Percentiles rank a stretch among this genome's conserved stretches.
phyloP scores from a whole-genome alignment of 2,329 filamentous ascomycete genomes.

The Dothiorella sarmentorum region DNA sequence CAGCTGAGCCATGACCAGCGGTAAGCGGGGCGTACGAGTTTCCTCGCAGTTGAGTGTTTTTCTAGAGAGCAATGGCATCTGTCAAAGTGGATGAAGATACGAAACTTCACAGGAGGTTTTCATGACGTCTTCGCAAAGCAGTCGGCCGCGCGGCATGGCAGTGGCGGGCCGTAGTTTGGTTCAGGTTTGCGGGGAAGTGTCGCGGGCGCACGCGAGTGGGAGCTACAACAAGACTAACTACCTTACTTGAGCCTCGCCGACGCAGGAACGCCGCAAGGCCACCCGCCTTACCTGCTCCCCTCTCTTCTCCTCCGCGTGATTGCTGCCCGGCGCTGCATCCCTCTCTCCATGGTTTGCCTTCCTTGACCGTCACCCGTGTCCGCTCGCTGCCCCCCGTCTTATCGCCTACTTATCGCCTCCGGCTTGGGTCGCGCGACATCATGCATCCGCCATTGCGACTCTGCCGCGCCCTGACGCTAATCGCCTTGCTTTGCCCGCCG shows the following conservation, averaged over 20 bases:
- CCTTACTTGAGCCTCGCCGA: constrained; percentile 4
- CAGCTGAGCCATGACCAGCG: constrained; percentile 8
- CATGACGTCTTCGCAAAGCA: neutral
- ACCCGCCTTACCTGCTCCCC: neutral
- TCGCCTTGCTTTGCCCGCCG: neutral
- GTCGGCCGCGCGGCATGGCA: neutral
- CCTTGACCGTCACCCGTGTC: neutral
- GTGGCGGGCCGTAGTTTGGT: neutral
- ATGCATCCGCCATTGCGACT: constrained; percentile 1
- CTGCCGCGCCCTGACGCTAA: neutral
- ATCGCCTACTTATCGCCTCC: neutral
- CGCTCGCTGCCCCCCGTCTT: constrained; percentile 1
- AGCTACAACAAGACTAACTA: neutral
- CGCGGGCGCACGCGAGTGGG: constrained; percentile 5
- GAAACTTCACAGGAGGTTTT: neutral
- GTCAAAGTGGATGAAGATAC: neutral
- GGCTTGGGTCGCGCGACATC: neutral
- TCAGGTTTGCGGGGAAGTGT: neutral
- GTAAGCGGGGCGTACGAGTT: no score
- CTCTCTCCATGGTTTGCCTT: neutral
- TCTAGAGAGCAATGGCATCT: no score
- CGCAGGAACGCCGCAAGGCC: constrained; percentile 13
- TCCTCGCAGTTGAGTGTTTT: no score
- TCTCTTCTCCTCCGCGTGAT: neutral
- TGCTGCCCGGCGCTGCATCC: neutral